phyloP scores from a whole-genome alignment of 2,329 filamentous ascomycete species.

The Neofusicoccum sp. region DNA sequence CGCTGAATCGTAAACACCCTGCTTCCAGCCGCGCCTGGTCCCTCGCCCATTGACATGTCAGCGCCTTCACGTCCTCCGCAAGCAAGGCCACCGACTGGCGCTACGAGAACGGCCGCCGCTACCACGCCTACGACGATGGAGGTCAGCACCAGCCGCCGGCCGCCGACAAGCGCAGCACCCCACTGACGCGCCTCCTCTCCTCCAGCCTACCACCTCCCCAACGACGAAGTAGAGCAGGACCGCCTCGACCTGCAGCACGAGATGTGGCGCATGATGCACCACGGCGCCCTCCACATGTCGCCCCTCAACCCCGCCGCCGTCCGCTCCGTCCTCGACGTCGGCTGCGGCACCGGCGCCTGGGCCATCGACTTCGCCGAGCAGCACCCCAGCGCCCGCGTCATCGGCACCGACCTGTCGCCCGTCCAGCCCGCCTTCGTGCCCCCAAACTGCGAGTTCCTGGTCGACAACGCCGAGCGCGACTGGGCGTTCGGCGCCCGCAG shows the following conservation, averaged over 20 bases:
- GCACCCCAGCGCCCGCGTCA: slow-evolving; percentile 44
- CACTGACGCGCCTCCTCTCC: neutral
- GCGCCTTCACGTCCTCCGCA: neutral
- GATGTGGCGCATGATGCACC: slow-evolving; percentile 33
- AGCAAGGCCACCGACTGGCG: neutral
- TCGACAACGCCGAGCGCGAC: slow-evolving; percentile 37
- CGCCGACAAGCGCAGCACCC: too few relatives aligned
- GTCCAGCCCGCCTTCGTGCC: slow-evolving; percentile 40
- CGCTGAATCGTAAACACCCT: neutral
- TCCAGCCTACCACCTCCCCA: slow-evolving; percentile 19
- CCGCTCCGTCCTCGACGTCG: slow-evolving; percentile 24
- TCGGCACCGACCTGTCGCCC: slow-evolving; percentile 52
- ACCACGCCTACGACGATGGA: slow-evolving; percentile 7
- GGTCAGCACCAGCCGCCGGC: neutral
- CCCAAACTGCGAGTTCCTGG: slow-evolving; percentile 24
- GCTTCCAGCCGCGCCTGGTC: neutral
- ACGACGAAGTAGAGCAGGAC: slow-evolving; percentile 16
- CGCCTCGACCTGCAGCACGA: slow-evolving; percentile 20
- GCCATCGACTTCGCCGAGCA: slow-evolving; percentile 27
- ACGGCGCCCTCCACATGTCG: slow-evolving; percentile 38
- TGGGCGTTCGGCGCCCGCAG: slow-evolving; percentile 53
- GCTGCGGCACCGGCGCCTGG: slow-evolving; percentile 26
- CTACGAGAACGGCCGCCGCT: slow-evolving; percentile 21
- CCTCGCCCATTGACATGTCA: neutral
- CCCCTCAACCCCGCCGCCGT: slow-evolving; percentile 27